phyloP scores from a whole-genome alignment of 257 asterid genomes.

The Penstemon eatonii region DNA sequence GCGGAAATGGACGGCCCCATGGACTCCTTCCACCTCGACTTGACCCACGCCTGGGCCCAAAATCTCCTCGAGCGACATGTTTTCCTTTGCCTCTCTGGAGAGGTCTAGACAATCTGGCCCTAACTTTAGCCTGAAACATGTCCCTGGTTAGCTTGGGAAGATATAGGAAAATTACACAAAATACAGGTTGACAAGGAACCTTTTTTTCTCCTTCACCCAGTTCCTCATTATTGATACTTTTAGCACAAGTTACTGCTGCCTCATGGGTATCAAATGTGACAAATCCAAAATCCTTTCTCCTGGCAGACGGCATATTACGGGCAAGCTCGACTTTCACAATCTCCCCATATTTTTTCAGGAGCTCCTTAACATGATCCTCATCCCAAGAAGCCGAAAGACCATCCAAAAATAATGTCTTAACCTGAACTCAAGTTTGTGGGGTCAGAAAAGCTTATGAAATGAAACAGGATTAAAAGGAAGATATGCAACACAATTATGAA shows the following conservation, averaged over 20 bases:
- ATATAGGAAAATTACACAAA: too few species aligned
- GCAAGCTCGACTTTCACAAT: conserved; percentile 48
- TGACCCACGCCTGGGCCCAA: conserved; percentile 58
- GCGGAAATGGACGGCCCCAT: conserved; percentile 70
- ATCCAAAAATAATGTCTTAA: conserved; percentile 63
- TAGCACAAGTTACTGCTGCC: conserved; percentile 60
- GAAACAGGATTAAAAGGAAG: too few species aligned
- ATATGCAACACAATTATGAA: too few species aligned
- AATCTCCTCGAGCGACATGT: conserved; percentile 65
- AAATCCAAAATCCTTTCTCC: conserved; percentile 69
- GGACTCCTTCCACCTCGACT: conserved; percentile 61
- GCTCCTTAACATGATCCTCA: conserved; percentile 52
- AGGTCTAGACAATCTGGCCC: conserved; percentile 98
- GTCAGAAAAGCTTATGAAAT: too few species aligned
- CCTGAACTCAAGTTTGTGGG: conserved; percentile 27
- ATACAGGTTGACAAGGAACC: conserved; percentile 27
- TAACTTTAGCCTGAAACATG: conserved; percentile 78
- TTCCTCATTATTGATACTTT: conserved; percentile 49
- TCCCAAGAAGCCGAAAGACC: conserved; percentile 66
- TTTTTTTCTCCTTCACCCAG: conserved; percentile 51
- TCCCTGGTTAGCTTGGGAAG: conserved; percentile 24
- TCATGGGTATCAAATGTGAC: conserved; percentile 58
- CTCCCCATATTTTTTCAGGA: conserved; percentile 49
- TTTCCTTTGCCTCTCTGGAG: conserved; percentile 96
- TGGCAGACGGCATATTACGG: conserved; percentile 60